A percentile compares a stretch with the other conserved stretches of the same genome.
phyloP scores from a whole-genome alignment of 352 stramenopile genomes.

The Aphanomyces cochlioides region DNA sequence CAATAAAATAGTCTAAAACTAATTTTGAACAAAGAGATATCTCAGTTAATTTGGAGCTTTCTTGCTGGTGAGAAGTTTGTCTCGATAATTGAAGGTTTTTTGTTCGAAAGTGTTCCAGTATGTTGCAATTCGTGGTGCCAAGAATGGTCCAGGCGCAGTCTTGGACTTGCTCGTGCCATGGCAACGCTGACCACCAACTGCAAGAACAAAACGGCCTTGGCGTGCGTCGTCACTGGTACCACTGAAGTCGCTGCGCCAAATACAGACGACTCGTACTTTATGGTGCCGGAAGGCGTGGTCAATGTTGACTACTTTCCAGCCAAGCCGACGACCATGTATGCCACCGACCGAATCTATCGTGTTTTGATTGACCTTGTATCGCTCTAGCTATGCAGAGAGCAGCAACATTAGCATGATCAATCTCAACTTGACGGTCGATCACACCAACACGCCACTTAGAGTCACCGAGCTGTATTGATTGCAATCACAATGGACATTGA shows the following conservation, averaged over 20 bases:
- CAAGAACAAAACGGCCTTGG: conserved; percentile 19
- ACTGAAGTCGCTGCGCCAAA: conserved; percentile 8
- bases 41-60: too few species aligned
- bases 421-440: neutral
- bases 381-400: conserved; percentile 8
- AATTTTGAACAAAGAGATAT: too few species aligned
- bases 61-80: too few species aligned
- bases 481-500: neutral
- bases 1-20: too few species aligned
- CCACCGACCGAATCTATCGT: neutral
- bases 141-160: too few species aligned
- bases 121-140: too few species aligned
- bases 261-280: neutral
- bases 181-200: conserved; percentile 22
- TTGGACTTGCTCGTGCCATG: too few species aligned
- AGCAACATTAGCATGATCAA: neutral
- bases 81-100: too few species aligned
- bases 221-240: conserved; percentile 16
- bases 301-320: conserved; percentile 9
- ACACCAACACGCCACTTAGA: neutral
- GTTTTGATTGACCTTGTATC: neutral
- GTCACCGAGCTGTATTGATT: neutral
- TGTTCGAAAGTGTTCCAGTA: too few species aligned
- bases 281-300: conserved; percentile 1
- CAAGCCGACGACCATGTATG: conserved; percentile 4